Evolutionary conservation across 1,139 yeast species (phyloP), one percentile per base, ranked within the genome.

Genomic region (Yamadazyma songkhlaensis): DNA sequence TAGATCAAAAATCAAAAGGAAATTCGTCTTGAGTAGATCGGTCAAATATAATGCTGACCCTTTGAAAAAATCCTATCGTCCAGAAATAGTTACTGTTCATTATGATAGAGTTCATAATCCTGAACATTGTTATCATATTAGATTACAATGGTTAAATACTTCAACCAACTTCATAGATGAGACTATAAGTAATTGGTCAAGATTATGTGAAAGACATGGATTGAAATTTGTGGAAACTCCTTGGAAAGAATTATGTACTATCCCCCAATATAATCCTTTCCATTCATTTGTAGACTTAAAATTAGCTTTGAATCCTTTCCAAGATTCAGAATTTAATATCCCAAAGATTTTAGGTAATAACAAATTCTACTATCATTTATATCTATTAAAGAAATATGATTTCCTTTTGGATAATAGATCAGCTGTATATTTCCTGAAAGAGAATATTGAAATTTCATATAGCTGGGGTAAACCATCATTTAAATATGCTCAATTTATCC

Each of bases 51-150:
- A 92, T 57, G 78, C 88, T 17, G 98, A 92, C 55, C 86, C 94
- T 0, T 64, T 72, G 27, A 67, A 69, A 3, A 74, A 79, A 43
- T 88, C 96, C 0, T 80, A 79, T 55, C 77, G 90, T 40, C 84
- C 86, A 0, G 98, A 94, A 51, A 61, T 81, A 9, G 67, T 90
- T 28, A 80, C 82, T 3, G 89, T 92, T 3, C 97, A 92, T 59
- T 86, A 87, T 53, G 98, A 94, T 56, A 74, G 82, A 38, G 92
- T 89, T 3, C 97, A 89, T 55, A 92, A 90, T 54, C 97, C 97
- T 0, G 95, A 88, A 45, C 95, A 90, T 53, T 90, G 97, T 53
- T 94, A 82, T 64, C 98, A 90, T 53, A 74, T 94, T 26, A 70
- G 96, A 37, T 62, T 92, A 22, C 97, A 92, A 58, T 94, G 99